These are phyloP conservation scores for Mucor mucedo DNA, from an alignment of 371 early-diverging fungal genomes.

Conservation along the genomic window DNA sequence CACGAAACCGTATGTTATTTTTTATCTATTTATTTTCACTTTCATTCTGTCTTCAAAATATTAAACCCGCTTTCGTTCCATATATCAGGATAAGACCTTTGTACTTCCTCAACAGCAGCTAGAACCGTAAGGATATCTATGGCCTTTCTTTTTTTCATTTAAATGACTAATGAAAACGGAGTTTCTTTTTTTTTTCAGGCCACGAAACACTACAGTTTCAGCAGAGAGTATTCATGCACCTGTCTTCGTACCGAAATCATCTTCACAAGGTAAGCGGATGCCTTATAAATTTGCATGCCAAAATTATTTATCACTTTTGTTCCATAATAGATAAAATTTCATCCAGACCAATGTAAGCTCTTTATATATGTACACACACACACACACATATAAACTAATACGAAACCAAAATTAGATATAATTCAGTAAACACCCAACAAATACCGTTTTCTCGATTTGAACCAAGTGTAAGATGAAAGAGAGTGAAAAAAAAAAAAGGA, in stretches of 20 bases:
- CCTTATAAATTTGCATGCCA: background rate
- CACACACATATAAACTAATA: too few species aligned
- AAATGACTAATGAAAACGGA: background rate
- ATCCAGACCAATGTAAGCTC: constrained; percentile 8
- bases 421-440: background rate
- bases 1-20: constrained; percentile 68
- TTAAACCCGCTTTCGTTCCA: background rate
- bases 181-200: background rate
- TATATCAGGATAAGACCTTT: constrained; percentile 19
- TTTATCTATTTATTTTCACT: background rate
- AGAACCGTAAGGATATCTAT: background rate
- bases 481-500: background rate
- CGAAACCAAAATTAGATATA: too few species aligned
- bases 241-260: constrained; percentile 67
- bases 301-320: background rate
- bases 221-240: constrained; percentile 68
- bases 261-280: constrained; percentile 22
- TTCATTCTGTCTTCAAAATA: background rate
- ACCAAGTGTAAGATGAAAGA: too few species aligned
- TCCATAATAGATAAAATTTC: constrained; percentile 1
- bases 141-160: too few species aligned
- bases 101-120: constrained; percentile 14
- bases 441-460: too few species aligned
- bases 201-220: constrained; percentile 41
- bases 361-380: too few species aligned